A percentile compares a stretch with the other conserved stretches of the same genome.
These are phyloP conservation scores for Salix koriyanagi DNA, from an alignment of 345 rosid species.

Conservation along the genomic window DNA sequence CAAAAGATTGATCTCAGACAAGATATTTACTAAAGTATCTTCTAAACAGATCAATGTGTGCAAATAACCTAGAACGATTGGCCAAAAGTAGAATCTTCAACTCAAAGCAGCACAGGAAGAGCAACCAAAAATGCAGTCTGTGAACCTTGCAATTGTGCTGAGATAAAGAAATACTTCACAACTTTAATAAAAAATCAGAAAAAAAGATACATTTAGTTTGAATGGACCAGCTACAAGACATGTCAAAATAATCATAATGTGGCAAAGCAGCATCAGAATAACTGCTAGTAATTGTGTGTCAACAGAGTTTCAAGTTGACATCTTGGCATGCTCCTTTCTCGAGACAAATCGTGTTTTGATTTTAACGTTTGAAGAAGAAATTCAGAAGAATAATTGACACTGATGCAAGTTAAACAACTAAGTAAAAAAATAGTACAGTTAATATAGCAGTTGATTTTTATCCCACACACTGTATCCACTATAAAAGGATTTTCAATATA, in stretches of 20 bases:
- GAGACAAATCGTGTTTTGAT: not conserved
- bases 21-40: not conserved
- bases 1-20: not conserved
- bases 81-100: not conserved
- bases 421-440: not conserved
- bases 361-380: not conserved
- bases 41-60: not conserved
- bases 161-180: not conserved
- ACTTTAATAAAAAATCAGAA: not conserved
- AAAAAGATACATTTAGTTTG: not conserved
- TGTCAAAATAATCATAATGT: not conserved
- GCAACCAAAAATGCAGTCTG: not conserved
- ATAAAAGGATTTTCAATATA: not conserved
- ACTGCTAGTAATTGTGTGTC: not conserved
- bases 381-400: not conserved
- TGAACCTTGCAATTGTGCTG: not conserved
- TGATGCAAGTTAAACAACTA: not conserved
- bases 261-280: not conserved
- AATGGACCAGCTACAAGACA: not conserved
- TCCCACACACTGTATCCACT: not conserved
- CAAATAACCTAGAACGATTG: not conserved
- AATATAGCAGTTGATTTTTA: not conserved
- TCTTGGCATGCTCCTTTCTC: not conserved
- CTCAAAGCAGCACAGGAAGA: not conserved
- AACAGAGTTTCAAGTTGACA: not conserved